Base-by-base conservation (phyloP, 441 rosid genomes). In the Adansonia gregorii region DNA sequence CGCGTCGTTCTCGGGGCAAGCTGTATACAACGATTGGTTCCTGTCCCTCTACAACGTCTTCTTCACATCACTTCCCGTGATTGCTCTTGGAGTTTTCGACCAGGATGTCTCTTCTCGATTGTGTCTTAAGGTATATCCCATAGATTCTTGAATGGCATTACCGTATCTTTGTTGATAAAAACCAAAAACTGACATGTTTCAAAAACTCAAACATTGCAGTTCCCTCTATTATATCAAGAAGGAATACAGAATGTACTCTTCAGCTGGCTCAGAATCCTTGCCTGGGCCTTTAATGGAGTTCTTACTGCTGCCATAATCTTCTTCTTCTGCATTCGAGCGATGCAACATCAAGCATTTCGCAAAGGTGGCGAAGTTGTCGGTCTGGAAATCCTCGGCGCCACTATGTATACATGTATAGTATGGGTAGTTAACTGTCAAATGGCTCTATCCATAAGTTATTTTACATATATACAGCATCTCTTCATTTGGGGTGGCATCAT, bases 361-460 rank as follows among this genome's bases (percentile, higher is more conserved):
- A 79, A 85, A 83, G 89, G 91, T 0, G 99, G 99, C n/a, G 90
- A 93, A 88, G 93, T 94, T 0, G 94, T 84, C 0, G 94, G 90
- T 11, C 55, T 89, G 65, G 95, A 93, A 76, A 85, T 90, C 80
- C 89, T 96, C 0, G 99, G 98, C 0, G 88, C 94, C 17, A 92
- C 93, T 58, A 87, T 94, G 93, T 94, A 96, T 86, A 94, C 98
- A 0, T 94, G 99, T 8, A 79, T 91, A 0, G 94, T 94, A 6
- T 94, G 98, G 93, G 92, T 87, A 5, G 98, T 94, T 66, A 96
- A 96, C 85, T 89, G 94, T 78, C 98, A 94, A 66, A 94, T 96
- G 94, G 98, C 94, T 14, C 78, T 96, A 14, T 90, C 98, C 10
- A 78, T 96, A 80, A 89, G 65, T 77, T 94, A 93, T 76, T 96